Conservation (phyloP, 495 filamentous ascomycete species). For the Monascus purpureus region DNA sequence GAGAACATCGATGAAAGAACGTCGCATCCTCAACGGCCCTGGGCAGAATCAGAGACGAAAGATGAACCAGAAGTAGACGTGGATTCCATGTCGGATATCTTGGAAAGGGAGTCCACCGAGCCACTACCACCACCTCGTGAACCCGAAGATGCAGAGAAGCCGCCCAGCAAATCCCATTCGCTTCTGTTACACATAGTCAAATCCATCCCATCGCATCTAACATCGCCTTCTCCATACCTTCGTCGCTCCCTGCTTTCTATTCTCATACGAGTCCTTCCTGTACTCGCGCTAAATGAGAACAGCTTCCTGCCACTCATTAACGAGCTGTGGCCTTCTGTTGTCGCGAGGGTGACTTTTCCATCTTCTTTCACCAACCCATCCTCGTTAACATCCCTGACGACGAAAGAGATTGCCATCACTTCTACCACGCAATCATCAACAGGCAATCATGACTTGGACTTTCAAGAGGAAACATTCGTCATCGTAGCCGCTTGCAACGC, state of each 20-base stretch:
- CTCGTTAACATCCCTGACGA: slow-evolving; percentile 16
- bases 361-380: slow-evolving; percentile 16
- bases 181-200: slow-evolving; percentile 55
- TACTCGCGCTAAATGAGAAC: slow-evolving; percentile 59
- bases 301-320: slow-evolving; percentile 80
- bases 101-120: slow-evolving; percentile 23
- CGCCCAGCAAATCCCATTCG: slow-evolving; percentile 40
- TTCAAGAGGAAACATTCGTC: slow-evolving; percentile 63
- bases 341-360: slow-evolving; percentile 42
- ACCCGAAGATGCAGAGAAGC: slow-evolving; percentile 37
- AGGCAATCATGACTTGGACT: slow-evolving; percentile 10
- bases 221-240: slow-evolving; percentile 63
- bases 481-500: slow-evolving; percentile 51
- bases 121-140: slow-evolving; percentile 28
- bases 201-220: slow-evolving; percentile 72
- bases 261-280: slow-evolving; percentile 49
- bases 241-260: slow-evolving; percentile 65
- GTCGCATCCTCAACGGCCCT: slow-evolving; percentile 25
- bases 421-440: slow-evolving; percentile 1
- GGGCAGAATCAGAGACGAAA: slow-evolving; percentile 17
- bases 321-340: slow-evolving; percentile 71
- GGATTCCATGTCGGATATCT: slow-evolving; percentile 17
- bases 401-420: slow-evolving; percentile 5
- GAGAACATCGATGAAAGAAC: slow-evolving; percentile 17
- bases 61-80: slow-evolving; percentile 13